Percentiles rank a stretch among this genome's conserved stretches.
These are phyloP conservation scores for Suillus placidus DNA, from an alignment of 768 basidiomycete genomes.

Conservation along the genomic window DNA sequence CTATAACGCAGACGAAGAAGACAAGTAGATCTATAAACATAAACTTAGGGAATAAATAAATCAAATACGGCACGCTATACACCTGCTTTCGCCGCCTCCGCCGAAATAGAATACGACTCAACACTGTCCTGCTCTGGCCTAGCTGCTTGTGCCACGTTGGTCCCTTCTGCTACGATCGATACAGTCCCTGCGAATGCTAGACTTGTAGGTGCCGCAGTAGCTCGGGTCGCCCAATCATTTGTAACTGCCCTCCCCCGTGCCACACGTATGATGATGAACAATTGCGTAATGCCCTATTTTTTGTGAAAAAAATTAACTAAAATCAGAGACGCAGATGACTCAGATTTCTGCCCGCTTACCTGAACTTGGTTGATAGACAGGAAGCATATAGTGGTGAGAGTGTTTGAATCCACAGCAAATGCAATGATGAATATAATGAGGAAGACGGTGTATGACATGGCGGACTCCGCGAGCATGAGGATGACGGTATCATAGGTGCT, in stretches of 20 bases:
- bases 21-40: neutral
- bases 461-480: conserved; percentile 1
- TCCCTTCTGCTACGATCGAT: neutral
- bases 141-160: neutral
- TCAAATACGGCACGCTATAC: neutral
- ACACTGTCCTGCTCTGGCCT: neutral
- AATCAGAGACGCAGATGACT: neutral
- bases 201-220: neutral
- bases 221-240: neutral
- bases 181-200: neutral
- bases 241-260: neutral
- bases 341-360: neutral
- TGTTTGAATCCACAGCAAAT: neutral
- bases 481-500: neutral
- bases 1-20: neutral
- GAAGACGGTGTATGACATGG: neutral
- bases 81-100: neutral
- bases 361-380: neutral
- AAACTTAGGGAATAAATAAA: neutral
- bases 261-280: neutral
- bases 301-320: neutral
- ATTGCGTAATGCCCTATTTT: neutral
- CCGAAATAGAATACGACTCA: neutral
- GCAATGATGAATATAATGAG: neutral
- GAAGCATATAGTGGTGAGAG: neutral